These are phyloP conservation scores for Agrocybe pediades DNA, from an alignment of 768 basidiomycete genomes.

Conservation along the genomic window DNA sequence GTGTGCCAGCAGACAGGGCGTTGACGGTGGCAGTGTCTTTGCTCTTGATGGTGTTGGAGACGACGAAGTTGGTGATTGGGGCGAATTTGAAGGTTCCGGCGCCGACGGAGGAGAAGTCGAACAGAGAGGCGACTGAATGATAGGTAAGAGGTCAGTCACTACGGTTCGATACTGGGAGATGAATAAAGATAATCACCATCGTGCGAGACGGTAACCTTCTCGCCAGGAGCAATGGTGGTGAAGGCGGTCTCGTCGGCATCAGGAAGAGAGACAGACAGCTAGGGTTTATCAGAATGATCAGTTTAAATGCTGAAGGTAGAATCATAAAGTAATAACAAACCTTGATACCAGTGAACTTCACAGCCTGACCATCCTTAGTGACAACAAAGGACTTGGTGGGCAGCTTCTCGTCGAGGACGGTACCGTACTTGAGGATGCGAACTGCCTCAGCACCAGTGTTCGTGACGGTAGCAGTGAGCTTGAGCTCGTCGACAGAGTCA, in stretches of 20 bases:
- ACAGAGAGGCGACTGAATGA: slow-evolving; percentile 38
- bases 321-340: slow-evolving; percentile 19
- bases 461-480: slow-evolving; percentile 41
- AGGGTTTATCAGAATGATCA: not conserved
- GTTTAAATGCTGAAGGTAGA: not conserved
- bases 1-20: slow-evolving; percentile 9
- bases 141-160: not conserved
- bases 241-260: slow-evolving; percentile 42
- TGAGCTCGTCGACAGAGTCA: slow-evolving; percentile 38
- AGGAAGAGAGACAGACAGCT: slow-evolving; percentile 38
- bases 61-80: slow-evolving; percentile 39
- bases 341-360: slow-evolving; percentile 46
- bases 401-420: slow-evolving; percentile 43
- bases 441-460: slow-evolving; percentile 40
- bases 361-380: slow-evolving; percentile 37
- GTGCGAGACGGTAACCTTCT: slow-evolving; percentile 39
- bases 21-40: slow-evolving; percentile 8
- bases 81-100: slow-evolving; percentile 41
- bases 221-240: slow-evolving; percentile 39
- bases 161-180: not conserved
- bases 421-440: slow-evolving; percentile 48
- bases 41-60: slow-evolving; percentile 25
- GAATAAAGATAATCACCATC: slow-evolving; percentile 25
- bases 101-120: slow-evolving; percentile 42
- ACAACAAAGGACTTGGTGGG: slow-evolving; percentile 46